A percentile compares a stretch with the other conserved stretches of the same genome.
Evolutionary conservation across 2,329 filamentous ascomycete species (phyloP).

Genomic region (Raffaelea deltoideospora): DNA sequence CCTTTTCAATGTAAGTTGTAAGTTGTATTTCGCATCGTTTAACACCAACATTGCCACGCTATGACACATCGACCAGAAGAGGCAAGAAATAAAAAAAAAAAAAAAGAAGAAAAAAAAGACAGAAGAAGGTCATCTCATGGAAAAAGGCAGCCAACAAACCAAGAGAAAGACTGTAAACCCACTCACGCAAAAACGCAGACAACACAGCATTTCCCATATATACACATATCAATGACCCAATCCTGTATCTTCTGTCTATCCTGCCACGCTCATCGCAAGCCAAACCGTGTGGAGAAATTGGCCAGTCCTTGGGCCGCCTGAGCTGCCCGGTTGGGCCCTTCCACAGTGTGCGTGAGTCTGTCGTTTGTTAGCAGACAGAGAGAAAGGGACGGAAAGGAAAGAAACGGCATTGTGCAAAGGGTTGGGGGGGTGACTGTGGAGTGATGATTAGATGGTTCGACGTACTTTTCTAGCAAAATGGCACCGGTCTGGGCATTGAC

Average conservation of each 20-base stretch:
- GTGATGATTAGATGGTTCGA: slow-evolving; percentile 12
- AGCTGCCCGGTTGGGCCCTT: slow-evolving; percentile 41
- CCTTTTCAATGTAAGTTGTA: background rate
- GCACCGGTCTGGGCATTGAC: slow-evolving; percentile 88
- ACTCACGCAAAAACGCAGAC: no score
- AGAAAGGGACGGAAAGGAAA: background rate
- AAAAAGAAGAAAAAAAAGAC: background rate
- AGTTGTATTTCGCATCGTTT: background rate
- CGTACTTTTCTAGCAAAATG: slow-evolving; percentile 76
- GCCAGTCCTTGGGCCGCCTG: slow-evolving; percentile 52
- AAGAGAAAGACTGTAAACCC: background rate
- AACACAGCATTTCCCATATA: no score
- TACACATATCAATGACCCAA: no score
- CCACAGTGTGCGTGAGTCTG: slow-evolving; percentile 50
- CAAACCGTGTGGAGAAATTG: slow-evolving; percentile 62
- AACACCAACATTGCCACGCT: background rate
- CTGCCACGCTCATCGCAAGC: slow-evolving; percentile 31
- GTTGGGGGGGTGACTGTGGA: no score
- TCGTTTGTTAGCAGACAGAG: slow-evolving; percentile 12
- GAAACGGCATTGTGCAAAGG: no score
- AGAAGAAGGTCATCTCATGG: no score
- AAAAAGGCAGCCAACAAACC: no score
- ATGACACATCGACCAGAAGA: no score
- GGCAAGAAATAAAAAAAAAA: background rate
- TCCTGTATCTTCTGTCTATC: no score